phyloP scores from a whole-genome alignment of 257 asterid genomes.

The Capsicum pubescens region DNA sequence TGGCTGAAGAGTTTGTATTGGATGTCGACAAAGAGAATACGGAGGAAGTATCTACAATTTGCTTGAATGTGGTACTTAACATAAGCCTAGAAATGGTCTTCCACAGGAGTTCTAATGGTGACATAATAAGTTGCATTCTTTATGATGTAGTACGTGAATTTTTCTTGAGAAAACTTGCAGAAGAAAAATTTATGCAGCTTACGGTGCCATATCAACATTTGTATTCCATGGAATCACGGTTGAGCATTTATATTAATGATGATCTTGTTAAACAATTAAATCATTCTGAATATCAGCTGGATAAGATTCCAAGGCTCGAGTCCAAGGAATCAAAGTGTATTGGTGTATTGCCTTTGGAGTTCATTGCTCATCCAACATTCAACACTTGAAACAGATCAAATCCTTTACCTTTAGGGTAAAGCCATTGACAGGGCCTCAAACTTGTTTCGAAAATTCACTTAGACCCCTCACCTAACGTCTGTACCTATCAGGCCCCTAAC shows the following conservation, averaged over 20 bases:
- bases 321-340: not conserved
- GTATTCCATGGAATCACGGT: not conserved
- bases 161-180: not conserved
- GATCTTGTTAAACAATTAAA: not conserved
- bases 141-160: constrained; percentile 17
- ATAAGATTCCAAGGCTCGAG: not conserved
- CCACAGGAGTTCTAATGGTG: not conserved
- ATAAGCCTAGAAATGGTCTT: not conserved
- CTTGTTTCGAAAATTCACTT: too few species aligned
- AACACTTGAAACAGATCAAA: not conserved
- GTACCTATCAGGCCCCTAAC: not conserved
- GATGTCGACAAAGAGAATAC: not conserved
- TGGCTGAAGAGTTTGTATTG: constrained; percentile 14
- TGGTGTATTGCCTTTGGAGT: not conserved
- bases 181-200: constrained; percentile 7
- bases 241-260: not conserved
- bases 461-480: too few species aligned
- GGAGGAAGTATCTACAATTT: not conserved
- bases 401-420: not conserved
- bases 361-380: constrained; percentile 5
- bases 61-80: not conserved
- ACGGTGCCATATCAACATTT: not conserved
- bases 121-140: not conserved
- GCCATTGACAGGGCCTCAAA: too few species aligned
- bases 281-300: not conserved